These are phyloP conservation scores for Globisporangium solare DNA, from an alignment of 352 stramenopile species.

Conservation along the genomic window DNA sequence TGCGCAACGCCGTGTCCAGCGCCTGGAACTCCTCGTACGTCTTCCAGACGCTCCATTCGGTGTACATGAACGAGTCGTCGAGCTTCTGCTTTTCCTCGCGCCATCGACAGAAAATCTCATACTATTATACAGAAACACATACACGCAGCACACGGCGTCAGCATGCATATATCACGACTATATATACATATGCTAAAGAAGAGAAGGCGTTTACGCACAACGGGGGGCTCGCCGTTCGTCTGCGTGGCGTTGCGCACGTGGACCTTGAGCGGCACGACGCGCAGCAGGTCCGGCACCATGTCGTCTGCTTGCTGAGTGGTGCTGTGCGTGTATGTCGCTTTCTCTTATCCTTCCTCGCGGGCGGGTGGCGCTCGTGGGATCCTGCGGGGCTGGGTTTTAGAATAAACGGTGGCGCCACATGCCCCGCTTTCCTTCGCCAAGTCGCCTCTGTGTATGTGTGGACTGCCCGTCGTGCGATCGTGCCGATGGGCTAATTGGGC, in stretches of 20 bases:
- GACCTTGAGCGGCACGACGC: slow-evolving; percentile 42
- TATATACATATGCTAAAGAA: neutral
- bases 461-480: neutral
- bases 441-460: slow-evolving; percentile 4
- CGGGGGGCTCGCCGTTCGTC: slow-evolving; percentile 38
- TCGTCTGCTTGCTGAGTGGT: neutral
- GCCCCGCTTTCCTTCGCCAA: slow-evolving; percentile 3
- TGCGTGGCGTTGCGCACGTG: slow-evolving; percentile 59
- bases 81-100: slow-evolving; percentile 34
- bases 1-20: slow-evolving; percentile 63
- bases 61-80: slow-evolving; percentile 26
- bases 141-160: neutral
- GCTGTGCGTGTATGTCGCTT: neutral
- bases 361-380: slow-evolving; percentile 6
- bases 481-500: neutral
- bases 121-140: slow-evolving; percentile 21
- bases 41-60: slow-evolving; percentile 78
- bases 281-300: slow-evolving; percentile 19
- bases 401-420: slow-evolving; percentile 1
- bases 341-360: neutral
- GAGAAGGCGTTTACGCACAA: slow-evolving; percentile 28
- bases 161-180: too few relatives aligned
- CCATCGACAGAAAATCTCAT: slow-evolving; percentile 51
- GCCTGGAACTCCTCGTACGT: slow-evolving; percentile 77
- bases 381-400: slow-evolving; percentile 5